Evolutionary conservation across 2,329 filamentous ascomycete genomes (phyloP), one percentile per base, ranked within the genome.

Genomic region (Rhynchosporium graminicola): DNA sequence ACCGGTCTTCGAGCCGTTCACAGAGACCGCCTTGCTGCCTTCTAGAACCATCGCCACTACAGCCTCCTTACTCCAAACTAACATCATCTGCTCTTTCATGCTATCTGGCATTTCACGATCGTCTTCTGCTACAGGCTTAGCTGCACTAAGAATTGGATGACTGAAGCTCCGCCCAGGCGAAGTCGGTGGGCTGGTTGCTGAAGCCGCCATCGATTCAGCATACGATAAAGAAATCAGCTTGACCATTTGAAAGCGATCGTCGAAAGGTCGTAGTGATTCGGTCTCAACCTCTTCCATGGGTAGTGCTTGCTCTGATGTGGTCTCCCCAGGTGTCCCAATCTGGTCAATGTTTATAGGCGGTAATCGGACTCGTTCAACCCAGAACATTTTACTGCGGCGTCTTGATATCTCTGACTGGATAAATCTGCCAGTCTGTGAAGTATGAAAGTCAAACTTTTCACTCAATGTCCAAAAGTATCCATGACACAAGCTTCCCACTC

Each of bases 391-490:
- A 69, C 82, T 86, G 71, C 87, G 88, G 45, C 94, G 84, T 57
- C 90, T 83, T 10, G 83, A 80, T 62, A 97, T 89, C 74, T 97
- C 93, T 62, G 85, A 86, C 60, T 88, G 83, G 40, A 97, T 86
- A 7, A 86, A 86, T 58, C 83, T 82, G 7, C 91, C 92, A 20
- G 90, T 82, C 0, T 82, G 79, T 0, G 89, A 87, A 6, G 81
- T 80, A 59, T 93, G 88, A 65, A 96, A 88, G 51, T 90, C 84
- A 65, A 97, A 93, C 60, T 85, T 87, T 63, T 93, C 88, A 4
- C 84, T 87, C 64, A 97, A 74, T 0, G 86, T 84, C 88, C 90
- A 94, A 63, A 97, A 87, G 75, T 97, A 97, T 8, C 92, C 93
- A 72, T 96, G 91, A 57, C 94, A 91, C 61, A 98, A 79, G 72